These are phyloP conservation scores for Podospora conica DNA, from an alignment of 495 filamentous ascomycete genomes.

Conservation along the genomic window DNA sequence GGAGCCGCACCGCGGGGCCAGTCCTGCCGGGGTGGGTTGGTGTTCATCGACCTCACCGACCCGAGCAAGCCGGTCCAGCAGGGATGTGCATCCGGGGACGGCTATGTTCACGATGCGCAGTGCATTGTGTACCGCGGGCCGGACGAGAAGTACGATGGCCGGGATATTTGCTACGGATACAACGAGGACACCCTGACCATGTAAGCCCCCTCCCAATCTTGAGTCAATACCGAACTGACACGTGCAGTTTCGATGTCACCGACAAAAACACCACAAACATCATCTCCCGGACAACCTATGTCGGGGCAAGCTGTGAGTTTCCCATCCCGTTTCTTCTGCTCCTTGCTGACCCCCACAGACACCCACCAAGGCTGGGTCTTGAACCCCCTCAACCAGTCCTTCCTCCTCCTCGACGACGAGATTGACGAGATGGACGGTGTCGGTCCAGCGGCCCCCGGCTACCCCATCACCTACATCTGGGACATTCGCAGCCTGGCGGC, in stretches of 20 bases:
- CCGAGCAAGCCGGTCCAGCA: slow-evolving; percentile 42
- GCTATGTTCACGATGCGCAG: slow-evolving; percentile 54
- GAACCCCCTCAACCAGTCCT: slow-evolving; percentile 34
- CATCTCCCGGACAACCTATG: slow-evolving; percentile 48
- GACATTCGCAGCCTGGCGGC: slow-evolving; percentile 42
- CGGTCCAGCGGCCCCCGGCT: slow-evolving; percentile 36
- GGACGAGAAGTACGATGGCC: slow-evolving; percentile 41
- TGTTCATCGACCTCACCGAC: slow-evolving; percentile 46
- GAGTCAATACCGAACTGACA: not conserved
- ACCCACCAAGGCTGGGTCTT: slow-evolving; percentile 52
- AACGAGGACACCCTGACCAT: slow-evolving; percentile 42
- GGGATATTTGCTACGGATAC: slow-evolving; percentile 53
- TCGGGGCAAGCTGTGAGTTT: slow-evolving; percentile 43
- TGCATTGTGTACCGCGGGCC: slow-evolving; percentile 51
- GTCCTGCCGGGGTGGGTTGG: slow-evolving; percentile 37
- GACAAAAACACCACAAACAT: slow-evolving; percentile 42
- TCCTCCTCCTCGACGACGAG: slow-evolving; percentile 52
- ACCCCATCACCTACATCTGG: slow-evolving; percentile 49
- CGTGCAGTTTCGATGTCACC: slow-evolving; percentile 44
- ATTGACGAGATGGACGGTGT: slow-evolving; percentile 42
- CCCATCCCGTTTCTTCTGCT: not conserved
- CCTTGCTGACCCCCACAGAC: not conserved
- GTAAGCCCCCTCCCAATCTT: slow-evolving; percentile 10
- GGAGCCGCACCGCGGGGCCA: slow-evolving; percentile 38
- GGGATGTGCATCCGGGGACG: slow-evolving; percentile 43